Conservation (phyloP, 345 rosid genomes). For the Ricinus communis region DNA sequence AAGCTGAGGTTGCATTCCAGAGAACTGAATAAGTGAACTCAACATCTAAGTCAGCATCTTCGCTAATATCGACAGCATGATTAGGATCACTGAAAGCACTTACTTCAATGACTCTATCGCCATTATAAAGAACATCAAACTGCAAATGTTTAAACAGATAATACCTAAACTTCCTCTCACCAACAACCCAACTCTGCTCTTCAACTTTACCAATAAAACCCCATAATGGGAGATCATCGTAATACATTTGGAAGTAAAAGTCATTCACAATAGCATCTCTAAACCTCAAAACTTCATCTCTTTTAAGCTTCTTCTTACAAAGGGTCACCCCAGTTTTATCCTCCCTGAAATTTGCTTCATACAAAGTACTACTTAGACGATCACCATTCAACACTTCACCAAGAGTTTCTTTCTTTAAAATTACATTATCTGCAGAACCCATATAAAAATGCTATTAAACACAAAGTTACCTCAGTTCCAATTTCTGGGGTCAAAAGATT, state of each 20-base stretch:
- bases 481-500: background rate
- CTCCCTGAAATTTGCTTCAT: conserved; percentile 55
- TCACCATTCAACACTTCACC: conserved; percentile 92
- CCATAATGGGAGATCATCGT: conserved; percentile 88
- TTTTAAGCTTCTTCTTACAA: conserved; percentile 50
- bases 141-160: conserved; percentile 66
- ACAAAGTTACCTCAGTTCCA: conserved; percentile 13
- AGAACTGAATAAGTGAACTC: conserved; percentile 70
- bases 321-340: conserved; percentile 36
- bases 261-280: conserved; percentile 59
- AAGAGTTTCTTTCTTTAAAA: conserved; percentile 53
- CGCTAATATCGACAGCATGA: conserved; percentile 61
- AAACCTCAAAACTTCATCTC: conserved; percentile 47
- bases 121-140: conserved; percentile 65
- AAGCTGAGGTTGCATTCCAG: conserved; percentile 60
- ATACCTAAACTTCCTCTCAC: conserved; percentile 39
- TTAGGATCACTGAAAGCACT: conserved; percentile 63
- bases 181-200: conserved; percentile 35
- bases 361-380: conserved; percentile 52
- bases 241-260: conserved; percentile 85
- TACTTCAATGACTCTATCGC: conserved; percentile 51
- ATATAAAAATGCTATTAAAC: background rate
- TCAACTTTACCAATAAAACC: conserved; percentile 85
- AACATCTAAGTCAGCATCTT: conserved; percentile 55
- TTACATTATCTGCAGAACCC: conserved; percentile 51